Conservation (phyloP, 2,329 filamentous ascomycete genomes). For the Beauveria australis region DNA sequence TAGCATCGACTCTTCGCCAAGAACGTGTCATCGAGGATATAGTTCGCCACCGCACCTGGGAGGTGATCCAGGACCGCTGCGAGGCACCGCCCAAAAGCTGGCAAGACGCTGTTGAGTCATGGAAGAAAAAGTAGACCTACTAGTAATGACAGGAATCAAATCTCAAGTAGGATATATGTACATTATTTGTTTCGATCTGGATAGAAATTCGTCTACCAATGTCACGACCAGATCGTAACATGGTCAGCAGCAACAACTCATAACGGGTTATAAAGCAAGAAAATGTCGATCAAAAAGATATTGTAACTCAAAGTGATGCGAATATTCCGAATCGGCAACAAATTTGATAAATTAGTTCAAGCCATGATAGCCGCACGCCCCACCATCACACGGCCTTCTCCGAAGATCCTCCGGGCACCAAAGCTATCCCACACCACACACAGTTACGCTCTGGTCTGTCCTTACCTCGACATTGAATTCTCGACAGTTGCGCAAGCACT, state of each 20-base stretch:
- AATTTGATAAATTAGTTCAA: not conserved
- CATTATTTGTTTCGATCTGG: not conserved
- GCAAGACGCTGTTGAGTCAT: slow-evolving; percentile 57
- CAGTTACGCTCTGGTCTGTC: slow-evolving; percentile 3
- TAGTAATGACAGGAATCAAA: no score
- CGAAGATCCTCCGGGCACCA: slow-evolving; percentile 11
- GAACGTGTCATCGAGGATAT: slow-evolving; percentile 73
- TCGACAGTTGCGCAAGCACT: not conserved
- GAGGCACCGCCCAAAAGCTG: slow-evolving; percentile 48
- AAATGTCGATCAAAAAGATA: no score
- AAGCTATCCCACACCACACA: slow-evolving; percentile 1
- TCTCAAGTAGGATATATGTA: not conserved
- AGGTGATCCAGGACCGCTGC: slow-evolving; percentile 68
- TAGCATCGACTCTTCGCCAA: slow-evolving; percentile 66
- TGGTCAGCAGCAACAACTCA: not conserved
- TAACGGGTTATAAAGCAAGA: not conserved
- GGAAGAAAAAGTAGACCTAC: slow-evolving; percentile 35
- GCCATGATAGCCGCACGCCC: not conserved
- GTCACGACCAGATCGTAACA: not conserved
- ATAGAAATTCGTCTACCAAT: not conserved
- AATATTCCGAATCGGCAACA: no score
- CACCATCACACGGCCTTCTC: not conserved
- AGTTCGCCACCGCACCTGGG: slow-evolving; percentile 75
- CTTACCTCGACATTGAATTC: slow-evolving; percentile 5
- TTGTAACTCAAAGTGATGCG: no score